A percentile compares a stretch with the other conserved stretches of the same genome.
phyloP scores from a whole-genome alignment of 73 alveolate genomes.

The Durusdinium trenchii region DNA sequence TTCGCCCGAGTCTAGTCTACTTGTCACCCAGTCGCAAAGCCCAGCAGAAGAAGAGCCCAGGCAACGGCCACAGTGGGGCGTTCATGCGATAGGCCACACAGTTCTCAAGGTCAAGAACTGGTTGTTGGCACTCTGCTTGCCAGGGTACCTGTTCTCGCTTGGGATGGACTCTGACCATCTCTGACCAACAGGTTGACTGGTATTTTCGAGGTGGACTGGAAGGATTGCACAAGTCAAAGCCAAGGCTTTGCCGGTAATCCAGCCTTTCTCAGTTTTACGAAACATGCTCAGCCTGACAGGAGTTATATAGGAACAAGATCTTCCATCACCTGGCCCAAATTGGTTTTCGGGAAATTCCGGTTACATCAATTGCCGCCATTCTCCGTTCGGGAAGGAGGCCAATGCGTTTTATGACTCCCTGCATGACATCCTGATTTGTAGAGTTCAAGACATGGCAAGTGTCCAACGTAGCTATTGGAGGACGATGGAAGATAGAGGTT shows the following conservation, averaged over 20 bases:
- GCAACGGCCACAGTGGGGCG: conserved; percentile 43
- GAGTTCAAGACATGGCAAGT: too few species aligned
- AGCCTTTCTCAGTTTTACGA: not conserved
- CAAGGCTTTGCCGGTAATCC: not conserved
- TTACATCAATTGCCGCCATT: too few species aligned
- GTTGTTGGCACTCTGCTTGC: not conserved
- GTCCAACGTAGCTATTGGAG: too few species aligned
- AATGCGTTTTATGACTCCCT: too few species aligned
- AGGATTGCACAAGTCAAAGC: not conserved
- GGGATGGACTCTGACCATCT: too few species aligned
- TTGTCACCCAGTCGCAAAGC: not conserved
- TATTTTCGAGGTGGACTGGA: not conserved
- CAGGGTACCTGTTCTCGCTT: conserved; percentile 3
- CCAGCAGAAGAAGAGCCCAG: conserved; percentile 58
- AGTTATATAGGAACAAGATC: not conserved
- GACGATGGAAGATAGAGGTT: too few species aligned
- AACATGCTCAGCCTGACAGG: not conserved
- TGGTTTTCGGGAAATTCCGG: too few species aligned
- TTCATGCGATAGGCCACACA: not conserved
- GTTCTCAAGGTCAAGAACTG: not conserved
- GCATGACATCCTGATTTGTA: too few species aligned
- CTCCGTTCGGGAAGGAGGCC: too few species aligned
- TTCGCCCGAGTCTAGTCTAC: too few species aligned
- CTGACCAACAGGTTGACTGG: too few species aligned
- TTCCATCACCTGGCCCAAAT: too few species aligned